Evolutionary conservation across 2,329 filamentous ascomycete genomes (phyloP).

Genomic region (Colletotrichum godetiae): DNA sequence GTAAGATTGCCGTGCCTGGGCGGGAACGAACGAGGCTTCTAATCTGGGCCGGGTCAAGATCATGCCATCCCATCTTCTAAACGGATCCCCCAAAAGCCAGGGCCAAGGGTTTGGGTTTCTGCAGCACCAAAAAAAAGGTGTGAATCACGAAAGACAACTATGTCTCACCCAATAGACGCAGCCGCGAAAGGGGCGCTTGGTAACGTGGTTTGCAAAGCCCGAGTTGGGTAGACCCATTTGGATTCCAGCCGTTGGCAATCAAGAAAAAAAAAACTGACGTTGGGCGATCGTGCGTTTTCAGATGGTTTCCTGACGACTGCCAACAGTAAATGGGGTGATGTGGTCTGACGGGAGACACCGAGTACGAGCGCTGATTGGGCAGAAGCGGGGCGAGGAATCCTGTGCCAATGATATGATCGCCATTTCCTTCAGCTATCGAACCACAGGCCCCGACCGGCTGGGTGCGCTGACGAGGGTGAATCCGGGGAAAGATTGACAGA

Average conservation of each 20-base stretch:
- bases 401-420: constrained; percentile 33
- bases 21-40: constrained; percentile 26
- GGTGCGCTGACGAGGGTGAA: constrained; percentile 14
- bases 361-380: constrained; percentile 28
- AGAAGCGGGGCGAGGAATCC: constrained; percentile 12
- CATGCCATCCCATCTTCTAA: constrained; percentile 33
- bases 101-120: constrained; percentile 14
- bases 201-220: not conserved
- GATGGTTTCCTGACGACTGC: constrained; percentile 28
- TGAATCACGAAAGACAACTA: constrained; percentile 3
- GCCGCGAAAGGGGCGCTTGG: constrained; percentile 12
- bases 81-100: constrained; percentile 11
- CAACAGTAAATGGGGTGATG: constrained; percentile 36
- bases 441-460: constrained; percentile 27
- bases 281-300: constrained; percentile 31
- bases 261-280: constrained; percentile 4
- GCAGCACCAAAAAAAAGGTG: constrained; percentile 6
- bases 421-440: constrained; percentile 29
- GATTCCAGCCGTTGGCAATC: not conserved
- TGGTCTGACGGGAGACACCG: constrained; percentile 36
- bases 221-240: not conserved
- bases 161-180: constrained; percentile 33
- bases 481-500: constrained; percentile 26
- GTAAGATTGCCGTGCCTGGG: constrained; percentile 36
- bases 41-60: constrained; percentile 18